Percentiles rank a stretch among this genome's conserved stretches.
Conservation (phyloP, 805 yeast species). For the Danielia oregonensis region DNA sequence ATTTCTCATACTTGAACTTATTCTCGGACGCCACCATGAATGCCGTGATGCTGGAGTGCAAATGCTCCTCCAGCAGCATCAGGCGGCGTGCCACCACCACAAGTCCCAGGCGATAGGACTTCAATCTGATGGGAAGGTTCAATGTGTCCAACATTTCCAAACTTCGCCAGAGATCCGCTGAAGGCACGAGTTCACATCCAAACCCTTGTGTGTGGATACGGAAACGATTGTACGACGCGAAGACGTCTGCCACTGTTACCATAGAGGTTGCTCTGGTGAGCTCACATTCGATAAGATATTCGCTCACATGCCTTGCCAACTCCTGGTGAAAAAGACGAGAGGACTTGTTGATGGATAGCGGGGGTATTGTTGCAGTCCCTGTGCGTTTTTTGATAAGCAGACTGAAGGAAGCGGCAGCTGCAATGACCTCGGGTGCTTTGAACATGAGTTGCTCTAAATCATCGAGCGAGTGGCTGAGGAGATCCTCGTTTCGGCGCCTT, state of each 20-base stretch:
- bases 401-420: conserved; percentile 26
- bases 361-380: conserved; percentile 19
- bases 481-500: conserved; percentile 53
- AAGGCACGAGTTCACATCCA: conserved; percentile 64
- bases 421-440: conserved; percentile 70
- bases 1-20: conserved; percentile 21
- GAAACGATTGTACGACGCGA: conserved; percentile 39
- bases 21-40: conserved; percentile 22
- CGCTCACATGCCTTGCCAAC: conserved; percentile 74
- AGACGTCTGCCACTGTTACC: conserved; percentile 40
- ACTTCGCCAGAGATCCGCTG: conserved; percentile 63
- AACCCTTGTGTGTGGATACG: conserved; percentile 35
- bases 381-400: conserved; percentile 8
- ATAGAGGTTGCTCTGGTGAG: conserved; percentile 32
- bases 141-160: conserved; percentile 53
- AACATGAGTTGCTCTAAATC: conserved; percentile 75
- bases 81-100: conserved; percentile 27
- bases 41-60: conserved; percentile 20
- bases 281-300: conserved; percentile 45
- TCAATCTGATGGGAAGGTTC: conserved; percentile 51
- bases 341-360: conserved; percentile 33
- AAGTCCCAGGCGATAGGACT: conserved; percentile 32
- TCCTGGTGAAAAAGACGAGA: conserved; percentile 53
- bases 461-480: conserved; percentile 65
- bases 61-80: conserved; percentile 20